phyloP scores from a whole-genome alignment of 2,329 filamentous ascomycete genomes.

The Simplicillium aogashimaense region DNA sequence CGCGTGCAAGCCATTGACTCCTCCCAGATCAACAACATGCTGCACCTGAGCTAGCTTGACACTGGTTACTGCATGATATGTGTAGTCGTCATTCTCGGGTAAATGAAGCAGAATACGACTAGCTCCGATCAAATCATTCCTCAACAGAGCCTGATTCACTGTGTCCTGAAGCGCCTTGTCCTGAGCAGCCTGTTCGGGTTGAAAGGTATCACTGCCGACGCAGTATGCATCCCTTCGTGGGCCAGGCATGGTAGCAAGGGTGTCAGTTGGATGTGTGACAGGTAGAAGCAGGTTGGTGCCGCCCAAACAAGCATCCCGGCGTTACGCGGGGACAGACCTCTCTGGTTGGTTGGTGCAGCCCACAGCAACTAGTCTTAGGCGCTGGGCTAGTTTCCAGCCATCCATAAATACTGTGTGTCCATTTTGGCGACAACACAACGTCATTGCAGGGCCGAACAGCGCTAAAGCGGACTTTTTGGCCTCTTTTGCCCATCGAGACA shows the following conservation, averaged over 20 bases:
- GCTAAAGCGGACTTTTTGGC: too few relatives aligned
- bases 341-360: too few relatives aligned
- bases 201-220: neutral
- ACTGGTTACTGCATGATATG: constrained; percentile 41
- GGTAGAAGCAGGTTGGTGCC: too few relatives aligned
- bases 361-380: too few relatives aligned
- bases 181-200: constrained; percentile 27
- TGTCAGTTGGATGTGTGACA: too few relatives aligned
- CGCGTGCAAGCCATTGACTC: constrained; percentile 33
- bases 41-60: constrained; percentile 39
- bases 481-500: too few relatives aligned
- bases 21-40: constrained; percentile 31
- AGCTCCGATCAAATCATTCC: constrained; percentile 31
- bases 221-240: neutral
- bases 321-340: too few relatives aligned
- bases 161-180: constrained; percentile 27
- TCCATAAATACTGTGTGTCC: too few relatives aligned
- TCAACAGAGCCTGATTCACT: constrained; percentile 25
- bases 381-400: too few relatives aligned
- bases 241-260: neutral
- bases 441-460: too few relatives aligned
- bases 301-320: too few relatives aligned
- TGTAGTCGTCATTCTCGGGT: constrained; percentile 32
- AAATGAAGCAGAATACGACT: constrained; percentile 33
- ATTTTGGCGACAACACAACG: too few relatives aligned